Conservation (phyloP, 2,329 filamentous ascomycete species). For the Chalaropsis thielavioides region DNA sequence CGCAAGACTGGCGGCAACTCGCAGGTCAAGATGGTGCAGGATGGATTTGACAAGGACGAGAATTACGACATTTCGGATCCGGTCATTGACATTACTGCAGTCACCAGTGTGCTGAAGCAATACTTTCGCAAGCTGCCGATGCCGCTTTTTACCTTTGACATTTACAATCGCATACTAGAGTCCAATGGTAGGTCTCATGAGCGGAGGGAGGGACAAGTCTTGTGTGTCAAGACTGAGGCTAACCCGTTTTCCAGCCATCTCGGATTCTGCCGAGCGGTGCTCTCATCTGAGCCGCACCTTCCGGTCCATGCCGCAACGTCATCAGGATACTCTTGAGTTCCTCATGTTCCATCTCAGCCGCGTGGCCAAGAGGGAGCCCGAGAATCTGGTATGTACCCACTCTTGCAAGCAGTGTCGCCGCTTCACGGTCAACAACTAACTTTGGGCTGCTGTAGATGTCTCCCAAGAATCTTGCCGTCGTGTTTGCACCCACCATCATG, state of each 20-base stretch:
- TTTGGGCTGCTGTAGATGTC: conserved; percentile 64
- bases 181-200: conserved; percentile 46
- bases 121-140: conserved; percentile 89
- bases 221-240: background rate
- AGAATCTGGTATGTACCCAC: conserved; percentile 55
- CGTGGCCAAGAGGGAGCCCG: conserved; percentile 65
- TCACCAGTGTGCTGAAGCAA: conserved; percentile 91
- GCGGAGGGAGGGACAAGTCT: background rate
- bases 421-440: too few relatives aligned
- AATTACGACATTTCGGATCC: conserved; percentile 90
- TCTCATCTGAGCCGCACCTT: conserved; percentile 59
- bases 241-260: conserved; percentile 37
- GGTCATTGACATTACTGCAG: conserved; percentile 85
- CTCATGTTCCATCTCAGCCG: conserved; percentile 84
- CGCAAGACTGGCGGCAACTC: conserved; percentile 90
- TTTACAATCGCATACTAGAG: conserved; percentile 81
- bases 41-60: conserved; percentile 74
- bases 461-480: conserved; percentile 85
- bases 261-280: conserved; percentile 52
- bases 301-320: conserved; percentile 63
- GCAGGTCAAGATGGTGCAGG: conserved; percentile 77
- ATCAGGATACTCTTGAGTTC: conserved; percentile 83
- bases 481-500: conserved; percentile 97
- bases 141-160: conserved; percentile 79
- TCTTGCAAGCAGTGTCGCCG: too few relatives aligned